Evolutionary conservation across 257 asterid genomes (phyloP), one percentile per base, ranked within the genome.

Genomic region (Plantago elongata): DNA sequence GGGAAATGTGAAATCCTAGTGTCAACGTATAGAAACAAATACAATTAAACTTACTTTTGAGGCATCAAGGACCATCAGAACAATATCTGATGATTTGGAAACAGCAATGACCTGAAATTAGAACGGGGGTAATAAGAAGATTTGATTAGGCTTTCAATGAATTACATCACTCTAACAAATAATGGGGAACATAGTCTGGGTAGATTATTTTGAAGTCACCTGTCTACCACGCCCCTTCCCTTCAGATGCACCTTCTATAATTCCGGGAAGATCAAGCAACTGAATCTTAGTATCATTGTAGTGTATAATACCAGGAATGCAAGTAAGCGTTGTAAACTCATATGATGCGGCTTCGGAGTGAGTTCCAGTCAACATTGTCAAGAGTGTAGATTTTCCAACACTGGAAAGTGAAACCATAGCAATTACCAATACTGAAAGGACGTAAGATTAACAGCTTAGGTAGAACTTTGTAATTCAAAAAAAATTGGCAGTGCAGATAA

Each of bases 201-300:
- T 45, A 44, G 6, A 29, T 27, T 10, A 22, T 29, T 11, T 63
- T 42, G 45, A 12, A 49, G 65, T 40, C 51, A 89, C 99, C 97
- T 93, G 99, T 74, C 99, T 82, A 80, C 99, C 99, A 77, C 99
- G 99, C 63, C 99, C 99, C 82, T 93, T 93, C 72, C 99, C 99
- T 82, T 93, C 99, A 51, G 99, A 86, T 44, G 99, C 99, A 57
- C 99, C 99, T 78, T 92, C 99, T 44, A 92, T 92, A 74, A 92
- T 92, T 74, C 99, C 99, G 64, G 99, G 99, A 77, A 92, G 99
- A 89, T 92, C 99, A 45, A 92, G 99, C 72, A 92, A 69, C 85
- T 92, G 99, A 66, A 92, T 92, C 81, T 92, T 92, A 68, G 99
- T 92, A 64, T 87, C 99, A 62, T 92, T 92, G 62, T 92, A 92